These are phyloP conservation scores for Lecanicillium sp. DNA, from an alignment of 2,329 filamentous ascomycete genomes.

Conservation along the genomic window DNA sequence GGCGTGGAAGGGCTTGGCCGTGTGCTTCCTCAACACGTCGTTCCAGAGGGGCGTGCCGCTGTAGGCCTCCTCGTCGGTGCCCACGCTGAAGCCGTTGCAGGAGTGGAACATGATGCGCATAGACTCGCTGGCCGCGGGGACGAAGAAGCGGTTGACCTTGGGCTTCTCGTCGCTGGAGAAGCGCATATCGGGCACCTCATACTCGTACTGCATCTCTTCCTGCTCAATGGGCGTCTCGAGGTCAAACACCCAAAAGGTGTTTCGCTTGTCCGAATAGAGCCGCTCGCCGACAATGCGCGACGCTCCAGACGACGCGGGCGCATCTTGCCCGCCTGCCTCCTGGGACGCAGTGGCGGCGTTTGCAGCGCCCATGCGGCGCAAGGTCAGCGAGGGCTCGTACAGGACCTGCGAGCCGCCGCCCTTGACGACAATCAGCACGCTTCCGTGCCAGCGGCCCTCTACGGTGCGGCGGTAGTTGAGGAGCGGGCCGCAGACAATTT, in stretches of 20 bases:
- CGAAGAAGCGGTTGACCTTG: conserved; percentile 66
- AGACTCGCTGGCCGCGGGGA: conserved; percentile 72
- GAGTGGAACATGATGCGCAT: conserved; percentile 99
- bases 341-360: conserved; percentile 6
- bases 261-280: conserved; percentile 56
- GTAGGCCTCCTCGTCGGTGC: conserved; percentile 77
- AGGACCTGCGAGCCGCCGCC: conserved; percentile 57
- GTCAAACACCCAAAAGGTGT: conserved; percentile 93
- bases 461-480: conserved; percentile 74
- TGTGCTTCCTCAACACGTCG: conserved; percentile 79
- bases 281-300: conserved; percentile 40
- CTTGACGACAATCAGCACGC: conserved; percentile 73
- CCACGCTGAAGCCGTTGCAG: conserved; percentile 92
- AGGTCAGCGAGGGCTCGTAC: conserved; percentile 48
- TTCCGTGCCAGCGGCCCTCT: conserved; percentile 70
- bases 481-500: conserved; percentile 64
- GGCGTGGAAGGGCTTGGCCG: conserved; percentile 79
- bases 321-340: conserved; percentile 15
- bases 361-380: conserved; percentile 36
- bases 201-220: conserved; percentile 69
- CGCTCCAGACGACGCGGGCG: neutral
- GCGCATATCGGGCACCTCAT: conserved; percentile 60
- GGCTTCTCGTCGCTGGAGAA: conserved; percentile 51
- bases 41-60: conserved; percentile 93
- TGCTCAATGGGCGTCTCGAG: conserved; percentile 67